Conservation (phyloP, 164 flowering plant species). For the Sextonia rubra region DNA sequence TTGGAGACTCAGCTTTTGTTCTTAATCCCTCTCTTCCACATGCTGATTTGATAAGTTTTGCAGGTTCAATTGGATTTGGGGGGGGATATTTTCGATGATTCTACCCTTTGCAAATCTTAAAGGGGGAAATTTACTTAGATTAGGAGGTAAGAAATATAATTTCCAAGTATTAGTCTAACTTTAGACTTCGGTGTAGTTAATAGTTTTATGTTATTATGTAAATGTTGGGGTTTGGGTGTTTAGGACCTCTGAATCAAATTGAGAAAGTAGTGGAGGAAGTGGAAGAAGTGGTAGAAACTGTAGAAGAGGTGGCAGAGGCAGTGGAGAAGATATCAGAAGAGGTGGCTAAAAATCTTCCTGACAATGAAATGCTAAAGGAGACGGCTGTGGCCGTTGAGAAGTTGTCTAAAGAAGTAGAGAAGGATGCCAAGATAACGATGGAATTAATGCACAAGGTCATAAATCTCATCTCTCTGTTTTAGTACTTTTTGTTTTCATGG, state of each 20-base stretch:
- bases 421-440: constrained; percentile 27
- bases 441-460: constrained; percentile 35
- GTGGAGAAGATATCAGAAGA: constrained; percentile 29
- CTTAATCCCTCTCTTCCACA: background rate
- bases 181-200: background rate
- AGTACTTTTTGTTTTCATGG: too few relatives aligned
- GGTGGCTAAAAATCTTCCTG: constrained; percentile 25
- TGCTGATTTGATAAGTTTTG: background rate
- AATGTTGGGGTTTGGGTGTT: background rate
- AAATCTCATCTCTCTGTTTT: background rate
- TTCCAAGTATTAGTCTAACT: background rate
- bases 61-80: constrained; percentile 5
- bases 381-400: constrained; percentile 19
- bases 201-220: background rate
- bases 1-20: background rate
- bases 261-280: constrained; percentile 21
- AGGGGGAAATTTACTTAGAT: background rate
- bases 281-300: constrained; percentile 25
- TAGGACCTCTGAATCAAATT: background rate
- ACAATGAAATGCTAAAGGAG: constrained; percentile 26
- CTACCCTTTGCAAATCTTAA: constrained; percentile 4
- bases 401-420: constrained; percentile 21
- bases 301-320: constrained; percentile 27
- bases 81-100: constrained; percentile 2
- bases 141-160: constrained; percentile 1